Base-by-base conservation (phyloP, 495 filamentous ascomycete genomes). In the Aspergillus campestris region DNA sequence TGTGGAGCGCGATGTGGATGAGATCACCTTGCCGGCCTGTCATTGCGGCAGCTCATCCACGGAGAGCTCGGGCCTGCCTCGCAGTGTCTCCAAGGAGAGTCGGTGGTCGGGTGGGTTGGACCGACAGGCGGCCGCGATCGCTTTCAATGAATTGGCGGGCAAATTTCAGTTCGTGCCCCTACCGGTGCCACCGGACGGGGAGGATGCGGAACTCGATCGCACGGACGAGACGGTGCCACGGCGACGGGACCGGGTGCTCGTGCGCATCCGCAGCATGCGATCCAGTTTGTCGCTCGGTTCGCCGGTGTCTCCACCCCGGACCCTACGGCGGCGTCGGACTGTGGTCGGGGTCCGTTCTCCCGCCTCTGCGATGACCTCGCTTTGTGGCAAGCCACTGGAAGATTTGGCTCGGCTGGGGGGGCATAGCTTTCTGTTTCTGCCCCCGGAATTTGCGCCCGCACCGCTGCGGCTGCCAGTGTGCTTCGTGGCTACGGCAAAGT, bases 351-450 rank as follows among this genome's bases (percentile, higher is more conserved):
- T 71, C 3, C 38, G 52, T n/a, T 52, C 31, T 42, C 64, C 51
- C 31, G 43, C 50, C 38, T 60, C 68, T 48, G 70, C 69, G 44
- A 76, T 71, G 55, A 77, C 79, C 45, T 74, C 65, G 10, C 56
- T 87, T 42, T 79, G 76, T 54, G 78, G 78, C 37, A 78, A 76
- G 52, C 71, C 76, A 32, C 50, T 91, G 27, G 75, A 82, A 49
- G 75, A 70, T 42, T 64, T 90, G 24, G 75, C 85, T 43, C 76
- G 82, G n/a, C 64, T 92, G 34, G 86, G 86, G 38, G 86, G 87
- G 13, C 77, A 81, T 58, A 82, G 80, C 56, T 66, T 78, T 33
- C 63, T 92, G 31, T 75, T 74, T 30, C 68, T 89, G n/a, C 83
- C 84, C 0, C 52, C 62, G 0, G 79, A 83, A 37, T 80, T 87